These are phyloP conservation scores for Chloranthus sessilifolius DNA, from an alignment of 164 flowering plant species.

Conservation along the genomic window DNA sequence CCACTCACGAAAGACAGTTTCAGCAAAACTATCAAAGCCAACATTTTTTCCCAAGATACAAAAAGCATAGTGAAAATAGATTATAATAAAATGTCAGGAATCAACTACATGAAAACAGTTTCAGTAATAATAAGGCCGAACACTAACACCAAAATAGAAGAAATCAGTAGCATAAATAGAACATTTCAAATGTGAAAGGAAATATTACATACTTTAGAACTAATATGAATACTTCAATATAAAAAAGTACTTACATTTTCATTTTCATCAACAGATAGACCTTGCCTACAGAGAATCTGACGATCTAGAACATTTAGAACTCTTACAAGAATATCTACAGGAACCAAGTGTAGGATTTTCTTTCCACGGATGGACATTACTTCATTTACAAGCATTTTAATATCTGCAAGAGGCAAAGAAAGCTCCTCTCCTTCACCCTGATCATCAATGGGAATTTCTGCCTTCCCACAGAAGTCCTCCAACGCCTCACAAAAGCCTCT, in stretches of 20 bases:
- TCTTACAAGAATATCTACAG: constrained; percentile 67
- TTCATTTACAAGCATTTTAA: constrained; percentile 64
- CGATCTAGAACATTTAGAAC: constrained; percentile 68
- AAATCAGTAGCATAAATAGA: too few species aligned
- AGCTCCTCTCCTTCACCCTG: constrained; percentile 69
- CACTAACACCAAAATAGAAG: background rate
- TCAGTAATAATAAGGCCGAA: background rate
- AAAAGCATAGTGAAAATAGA: too few species aligned
- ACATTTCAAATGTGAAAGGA: background rate
- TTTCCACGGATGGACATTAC: constrained; percentile 63
- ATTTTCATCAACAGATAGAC: constrained; percentile 67
- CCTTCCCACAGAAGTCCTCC: constrained; percentile 73
- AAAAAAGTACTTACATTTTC: constrained; percentile 58
- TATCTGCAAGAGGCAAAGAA: constrained; percentile 50
- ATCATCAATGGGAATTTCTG: constrained; percentile 66
- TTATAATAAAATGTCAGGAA: too few species aligned
- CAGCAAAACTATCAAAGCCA: too few species aligned
- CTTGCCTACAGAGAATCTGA: constrained; percentile 87
- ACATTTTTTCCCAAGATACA: too few species aligned
- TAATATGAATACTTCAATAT: background rate
- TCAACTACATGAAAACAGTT: too few species aligned
- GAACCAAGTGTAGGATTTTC: constrained; percentile 69
- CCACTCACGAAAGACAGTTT: too few species aligned
- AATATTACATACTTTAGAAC: constrained; percentile 1
- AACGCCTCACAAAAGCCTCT: constrained; percentile 52